Base-by-base conservation (phyloP, 2,329 filamentous ascomycete genomes). In the Cytospora schulzeri region DNA sequence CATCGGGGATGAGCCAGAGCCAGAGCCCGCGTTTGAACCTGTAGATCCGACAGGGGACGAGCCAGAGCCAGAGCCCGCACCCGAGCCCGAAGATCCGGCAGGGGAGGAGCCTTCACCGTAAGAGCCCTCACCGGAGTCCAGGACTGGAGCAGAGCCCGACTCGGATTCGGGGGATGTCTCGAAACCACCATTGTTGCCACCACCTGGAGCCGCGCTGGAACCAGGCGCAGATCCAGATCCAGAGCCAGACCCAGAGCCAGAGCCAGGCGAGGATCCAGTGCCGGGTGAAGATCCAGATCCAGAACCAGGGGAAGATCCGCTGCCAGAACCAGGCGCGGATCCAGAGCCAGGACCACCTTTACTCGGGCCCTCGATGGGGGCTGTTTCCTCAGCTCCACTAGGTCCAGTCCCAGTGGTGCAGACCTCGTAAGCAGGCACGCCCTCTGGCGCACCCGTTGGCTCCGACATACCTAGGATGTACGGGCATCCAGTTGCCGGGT, bases 391-490 rank as follows among this genome's bases (percentile, higher is more conserved):
- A 45, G 59, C 31, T 1, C 26, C 58, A 19, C 11, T 31, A 6
- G 12, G 2, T 6, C 6, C 28, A 41, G 17, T n/a, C 11, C 38
- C 38, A 4, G 54, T 45, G n/a, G 29, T n/a, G 6, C 35, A 41
- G 29, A 61, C 59, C n/a, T 41, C 60, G 41, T 62, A 62, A 15
- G 60, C 52, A 15, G 60, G 52, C 9, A 28, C n/a, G 8, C 60
- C 60, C 17, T 14, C 11, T 1, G 60, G 60, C 1, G 60, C 60
- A 15, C 52, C 60, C 6, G 3, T 56, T 11, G 60, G 60, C 60
- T 56, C 38, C 22, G 60, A 62, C 29, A 62, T 29, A 28, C 60
- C 41, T 9, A 56, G 17, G 28, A 62, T 56, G 53, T 62, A 62
- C 15, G 60, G 60, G 53, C 60, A 62, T 5, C 41, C 60, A 28